phyloP scores from a whole-genome alignment of 371 early-diverging fungal species.

The Haplosporangium sp. region DNA sequence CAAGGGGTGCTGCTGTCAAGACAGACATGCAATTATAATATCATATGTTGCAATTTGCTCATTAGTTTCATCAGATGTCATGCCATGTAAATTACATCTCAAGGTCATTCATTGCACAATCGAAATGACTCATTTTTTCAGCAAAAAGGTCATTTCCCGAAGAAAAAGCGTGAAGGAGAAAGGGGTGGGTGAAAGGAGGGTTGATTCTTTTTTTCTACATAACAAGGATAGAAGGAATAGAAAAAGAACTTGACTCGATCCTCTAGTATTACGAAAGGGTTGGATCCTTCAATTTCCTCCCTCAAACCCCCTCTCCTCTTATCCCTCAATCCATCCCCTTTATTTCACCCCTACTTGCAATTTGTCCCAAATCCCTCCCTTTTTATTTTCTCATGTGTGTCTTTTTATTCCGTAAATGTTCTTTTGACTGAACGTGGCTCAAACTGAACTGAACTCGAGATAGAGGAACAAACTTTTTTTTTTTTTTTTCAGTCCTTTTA shows the following conservation, averaged over 20 bases:
- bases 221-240: no score
- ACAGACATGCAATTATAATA: not conserved
- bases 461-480: not conserved
- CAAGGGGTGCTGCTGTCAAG: slow-evolving; percentile 1
- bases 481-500: not conserved
- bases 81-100: no score
- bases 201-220: no score
- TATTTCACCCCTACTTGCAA: slow-evolving; percentile 22
- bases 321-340: slow-evolving; percentile 1
- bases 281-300: slow-evolving; percentile 10
- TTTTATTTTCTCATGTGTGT: not conserved
- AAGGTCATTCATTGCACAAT: no score
- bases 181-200: no score
- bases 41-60: not conserved
- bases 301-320: not conserved
- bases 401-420: not conserved
- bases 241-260: no score
- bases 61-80: not conserved
- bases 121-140: no score
- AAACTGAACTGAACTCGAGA: slow-evolving; percentile 1
- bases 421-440: not conserved
- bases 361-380: not conserved
- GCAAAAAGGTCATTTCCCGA: no score
- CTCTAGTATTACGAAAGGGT: no score
- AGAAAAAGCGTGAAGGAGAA: no score